Percentiles rank a stretch among this genome's conserved stretches.
Conservation (phyloP, 345 rosid genomes). For the Euphorbia lathyris region DNA sequence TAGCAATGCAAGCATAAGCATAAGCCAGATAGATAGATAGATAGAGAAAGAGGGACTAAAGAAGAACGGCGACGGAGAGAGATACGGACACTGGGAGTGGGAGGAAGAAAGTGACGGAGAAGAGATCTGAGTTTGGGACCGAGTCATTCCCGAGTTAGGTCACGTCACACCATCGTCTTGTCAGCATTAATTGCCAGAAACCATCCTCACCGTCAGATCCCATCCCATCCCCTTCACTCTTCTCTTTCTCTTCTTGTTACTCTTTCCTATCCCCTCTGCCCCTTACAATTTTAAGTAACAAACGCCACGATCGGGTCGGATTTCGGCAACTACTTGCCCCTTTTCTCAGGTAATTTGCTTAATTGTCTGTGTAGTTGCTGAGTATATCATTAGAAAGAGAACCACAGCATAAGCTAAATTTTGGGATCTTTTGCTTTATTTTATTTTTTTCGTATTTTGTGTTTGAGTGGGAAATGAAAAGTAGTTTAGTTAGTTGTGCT, state of each 20-base stretch:
- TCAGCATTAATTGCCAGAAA: conserved; percentile 24
- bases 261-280: neutral
- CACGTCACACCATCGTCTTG: conserved; percentile 12
- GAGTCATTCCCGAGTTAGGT: conserved; percentile 30
- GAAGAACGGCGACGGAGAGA: too few species aligned
- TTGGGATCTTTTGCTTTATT: conserved; percentile 5
- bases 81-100: too few species aligned
- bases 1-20: conserved; percentile 22
- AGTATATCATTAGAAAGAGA: conserved; percentile 11
- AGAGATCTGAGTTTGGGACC: conserved; percentile 43
- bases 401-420: neutral
- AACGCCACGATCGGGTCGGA: conserved; percentile 22
- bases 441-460: neutral
- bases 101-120: too few species aligned
- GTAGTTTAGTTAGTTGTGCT: conserved; percentile 5
- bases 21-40: neutral
- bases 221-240: conserved; percentile 18
- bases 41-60: conserved; percentile 20
- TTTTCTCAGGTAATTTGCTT: conserved; percentile 17
- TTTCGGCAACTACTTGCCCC: neutral
- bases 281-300: too few species aligned
- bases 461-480: neutral
- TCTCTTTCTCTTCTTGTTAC: conserved; percentile 17
- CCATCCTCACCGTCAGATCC: conserved; percentile 31
- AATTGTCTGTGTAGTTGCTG: conserved; percentile 18